Conservation (phyloP, 2,329 filamentous ascomycete species). For the Botrytis sinoallii region DNA sequence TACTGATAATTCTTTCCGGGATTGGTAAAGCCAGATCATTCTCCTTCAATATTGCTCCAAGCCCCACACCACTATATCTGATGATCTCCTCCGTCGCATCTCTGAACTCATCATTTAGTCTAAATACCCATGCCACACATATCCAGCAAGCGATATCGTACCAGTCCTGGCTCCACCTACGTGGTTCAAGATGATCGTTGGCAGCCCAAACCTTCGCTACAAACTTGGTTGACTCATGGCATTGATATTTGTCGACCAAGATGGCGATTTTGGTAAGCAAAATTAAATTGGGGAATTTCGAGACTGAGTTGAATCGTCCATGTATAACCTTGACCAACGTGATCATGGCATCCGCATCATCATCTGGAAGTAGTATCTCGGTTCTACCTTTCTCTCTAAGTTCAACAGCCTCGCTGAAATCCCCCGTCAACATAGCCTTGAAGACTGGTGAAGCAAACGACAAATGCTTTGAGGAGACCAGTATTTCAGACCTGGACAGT, state of each 20-base stretch:
- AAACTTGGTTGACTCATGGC: background rate
- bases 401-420: background rate
- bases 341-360: background rate
- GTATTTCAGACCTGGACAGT: background rate
- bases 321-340: background rate
- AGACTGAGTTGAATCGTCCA: background rate
- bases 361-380: slow-evolving; percentile 6
- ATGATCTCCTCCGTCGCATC: background rate
- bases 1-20: background rate
- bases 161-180: fast-evolving
- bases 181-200: fast-evolving
- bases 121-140: background rate
- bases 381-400: background rate
- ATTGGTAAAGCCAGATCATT: background rate
- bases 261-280: background rate
- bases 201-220: background rate
- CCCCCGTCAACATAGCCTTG: slow-evolving; percentile 8
- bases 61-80: background rate
- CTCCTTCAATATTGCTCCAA: background rate
- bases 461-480: slow-evolving; percentile 14
- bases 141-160: background rate
- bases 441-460: slow-evolving; percentile 8
- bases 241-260: slow-evolving; percentile 13
- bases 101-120: background rate
- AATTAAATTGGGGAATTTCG: fast-evolving